These are phyloP conservation scores for Scheffersomyces quercinus DNA, from an alignment of 1,139 yeast species.

Conservation along the genomic window DNA sequence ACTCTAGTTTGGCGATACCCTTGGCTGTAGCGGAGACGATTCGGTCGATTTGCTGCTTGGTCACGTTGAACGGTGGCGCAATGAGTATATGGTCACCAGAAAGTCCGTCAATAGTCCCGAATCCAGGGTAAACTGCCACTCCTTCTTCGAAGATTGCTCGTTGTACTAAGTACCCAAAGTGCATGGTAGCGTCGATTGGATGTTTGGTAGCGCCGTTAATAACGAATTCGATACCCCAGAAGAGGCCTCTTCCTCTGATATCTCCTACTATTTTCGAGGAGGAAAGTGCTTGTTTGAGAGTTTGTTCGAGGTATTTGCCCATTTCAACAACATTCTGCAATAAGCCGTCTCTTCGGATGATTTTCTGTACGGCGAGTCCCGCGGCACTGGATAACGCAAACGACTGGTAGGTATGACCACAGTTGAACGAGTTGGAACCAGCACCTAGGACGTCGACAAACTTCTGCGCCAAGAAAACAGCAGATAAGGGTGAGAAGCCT, in stretches of 20 bases:
- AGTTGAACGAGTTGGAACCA: conserved; percentile 13
- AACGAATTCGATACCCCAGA: conserved; percentile 19
- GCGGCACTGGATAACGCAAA: conserved; percentile 18
- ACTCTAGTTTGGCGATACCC: background rate
- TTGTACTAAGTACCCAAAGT: conserved; percentile 8
- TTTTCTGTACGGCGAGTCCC: conserved; percentile 17
- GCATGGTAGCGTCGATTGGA: conserved; percentile 7
- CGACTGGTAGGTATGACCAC: conserved; percentile 19
- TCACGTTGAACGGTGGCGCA: conserved; percentile 8
- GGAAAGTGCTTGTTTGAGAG: conserved; percentile 6
- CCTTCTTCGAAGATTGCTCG: conserved; percentile 4
- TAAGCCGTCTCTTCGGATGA: conserved; percentile 13
- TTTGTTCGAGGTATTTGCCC: conserved; percentile 13
- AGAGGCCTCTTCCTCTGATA: conserved; percentile 17
- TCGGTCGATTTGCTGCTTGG: background rate
- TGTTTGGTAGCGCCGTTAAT: conserved; percentile 14
- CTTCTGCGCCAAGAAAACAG: conserved; percentile 15
- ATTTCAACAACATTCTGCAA: conserved; percentile 12
- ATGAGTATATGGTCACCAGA: conserved; percentile 8
- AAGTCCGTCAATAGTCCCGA: conserved; percentile 6
- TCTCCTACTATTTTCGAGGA: conserved; percentile 11
- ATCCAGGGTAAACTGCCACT: conserved; percentile 6
- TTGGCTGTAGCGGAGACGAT: background rate
- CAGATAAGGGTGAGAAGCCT: conserved; percentile 20
- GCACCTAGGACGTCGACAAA: conserved; percentile 11